Evolutionary conservation across 1,284 basidiomycete species (phyloP), one percentile per base, ranked within the genome.

Genomic region (Microbotryum violaceum): DNA sequence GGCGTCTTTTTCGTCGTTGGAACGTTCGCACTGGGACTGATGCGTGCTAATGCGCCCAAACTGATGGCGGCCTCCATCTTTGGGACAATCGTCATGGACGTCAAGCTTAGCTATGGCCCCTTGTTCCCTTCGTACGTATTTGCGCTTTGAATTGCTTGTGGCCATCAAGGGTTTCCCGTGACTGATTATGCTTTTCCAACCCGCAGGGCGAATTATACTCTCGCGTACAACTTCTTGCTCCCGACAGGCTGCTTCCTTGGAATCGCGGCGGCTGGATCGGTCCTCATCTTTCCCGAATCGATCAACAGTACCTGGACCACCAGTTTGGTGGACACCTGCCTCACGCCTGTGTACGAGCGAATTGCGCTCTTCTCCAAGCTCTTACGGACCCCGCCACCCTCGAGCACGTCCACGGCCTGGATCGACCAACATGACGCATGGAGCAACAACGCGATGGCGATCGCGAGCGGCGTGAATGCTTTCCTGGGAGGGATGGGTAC

Each of bases 261-360:
- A 2, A 81, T 86, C 49, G 85, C 82, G 0, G 59, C 85, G 27
- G 77, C 78, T 5, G 75, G 79, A 23, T 79, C 83, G 29, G 65
- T 85, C 20, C 70, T 89, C 44, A 77, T 89, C 62, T 90, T 89
- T 72, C 88, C 88, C 1, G 82, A 87, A 74, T 83, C 84, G 9
- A 75, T 88, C 61, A 85, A 83, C 61, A 83, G 85, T 65, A 75
- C 74, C 1, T 78, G 77, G 64, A 64, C 63, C 6, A 68, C 65
- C 48, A 63, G 61, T 4, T 63, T 75, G 1, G 67, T 73, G 60
- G 66, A 74, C 44, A 66, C 66, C 20, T 67, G 73, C 29, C 68
- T 78, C 31, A 59, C 53, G 2, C 74, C 75, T 1, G 69, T 72
- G 21, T 70, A 73, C 6, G 57, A 62, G 4, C 62, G 76, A 1